Evolutionary conservation across 1,284 basidiomycete genomes (phyloP).

Genomic region (Ceraceosorus guamensis): DNA sequence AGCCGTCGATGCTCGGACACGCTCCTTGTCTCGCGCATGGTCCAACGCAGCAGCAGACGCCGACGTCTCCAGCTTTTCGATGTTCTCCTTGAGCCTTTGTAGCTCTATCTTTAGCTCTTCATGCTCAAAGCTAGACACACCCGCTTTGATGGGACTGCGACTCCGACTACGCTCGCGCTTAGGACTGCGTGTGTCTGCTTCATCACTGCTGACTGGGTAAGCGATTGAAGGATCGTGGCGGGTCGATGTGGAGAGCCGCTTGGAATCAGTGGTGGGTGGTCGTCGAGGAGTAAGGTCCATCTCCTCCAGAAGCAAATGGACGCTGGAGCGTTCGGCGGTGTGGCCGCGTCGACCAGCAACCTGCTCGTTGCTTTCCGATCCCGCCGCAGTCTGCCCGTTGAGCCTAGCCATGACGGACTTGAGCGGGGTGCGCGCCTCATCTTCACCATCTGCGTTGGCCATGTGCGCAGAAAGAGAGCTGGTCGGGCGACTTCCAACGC

Average conservation of each 20-base stretch:
- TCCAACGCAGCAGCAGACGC: neutral
- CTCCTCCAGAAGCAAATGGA: constrained; percentile 3
- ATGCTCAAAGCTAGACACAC: neutral
- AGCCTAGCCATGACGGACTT: neutral
- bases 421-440: neutral
- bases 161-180: neutral
- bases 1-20: constrained; percentile 1
- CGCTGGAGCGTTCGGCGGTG: neutral
- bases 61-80: neutral
- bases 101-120: constrained; percentile 7
- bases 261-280: neutral
- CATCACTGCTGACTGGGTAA: neutral
- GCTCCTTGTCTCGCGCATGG: neutral
- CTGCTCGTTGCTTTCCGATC: constrained; percentile 4
- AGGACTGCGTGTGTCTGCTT: neutral
- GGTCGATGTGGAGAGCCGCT: neutral
- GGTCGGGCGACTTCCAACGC: neutral
- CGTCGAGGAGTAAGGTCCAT: constrained; percentile 11
- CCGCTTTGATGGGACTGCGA: neutral
- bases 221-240: neutral
- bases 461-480: neutral
- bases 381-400: neutral
- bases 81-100: constrained; percentile 1
- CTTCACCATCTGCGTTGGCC: neutral
- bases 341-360: neutral